phyloP scores from a whole-genome alignment of 495 filamentous ascomycete genomes.

The Trichoderma asperelloides region DNA sequence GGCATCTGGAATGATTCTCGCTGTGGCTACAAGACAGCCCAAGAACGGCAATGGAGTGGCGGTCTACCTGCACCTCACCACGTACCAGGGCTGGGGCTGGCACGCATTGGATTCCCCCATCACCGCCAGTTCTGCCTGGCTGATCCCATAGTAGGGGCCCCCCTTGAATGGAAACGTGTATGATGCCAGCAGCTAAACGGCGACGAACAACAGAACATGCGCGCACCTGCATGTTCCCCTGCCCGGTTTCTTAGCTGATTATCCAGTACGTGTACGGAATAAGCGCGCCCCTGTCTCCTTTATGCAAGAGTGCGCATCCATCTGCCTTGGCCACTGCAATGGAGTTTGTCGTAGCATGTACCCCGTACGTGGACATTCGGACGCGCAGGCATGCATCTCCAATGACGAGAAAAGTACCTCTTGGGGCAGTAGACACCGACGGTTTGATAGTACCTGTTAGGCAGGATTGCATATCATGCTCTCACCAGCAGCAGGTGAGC shows the following conservation, averaged over 20 bases:
- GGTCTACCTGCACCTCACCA: neutral
- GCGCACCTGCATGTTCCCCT: neutral
- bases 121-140: slow-evolving; percentile 1
- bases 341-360: neutral
- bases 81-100: neutral
- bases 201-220: neutral
- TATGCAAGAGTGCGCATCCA: neutral
- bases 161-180: neutral
- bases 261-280: neutral
- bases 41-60: no score
- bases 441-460: neutral
- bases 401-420: neutral
- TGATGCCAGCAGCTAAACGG: neutral
- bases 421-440: neutral
- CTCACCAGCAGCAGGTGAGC: neutral
- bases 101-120: neutral
- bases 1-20: neutral
- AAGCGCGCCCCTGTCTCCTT: neutral
- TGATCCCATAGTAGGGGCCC: neutral
- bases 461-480: neutral
- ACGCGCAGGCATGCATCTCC: neutral
- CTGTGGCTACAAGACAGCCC: neutral
- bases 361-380: neutral
- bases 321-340: neutral
- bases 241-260: neutral